Evolutionary conservation across 371 early-diverging fungal genomes (phyloP).

Genomic region (Mucor saturninus): DNA sequence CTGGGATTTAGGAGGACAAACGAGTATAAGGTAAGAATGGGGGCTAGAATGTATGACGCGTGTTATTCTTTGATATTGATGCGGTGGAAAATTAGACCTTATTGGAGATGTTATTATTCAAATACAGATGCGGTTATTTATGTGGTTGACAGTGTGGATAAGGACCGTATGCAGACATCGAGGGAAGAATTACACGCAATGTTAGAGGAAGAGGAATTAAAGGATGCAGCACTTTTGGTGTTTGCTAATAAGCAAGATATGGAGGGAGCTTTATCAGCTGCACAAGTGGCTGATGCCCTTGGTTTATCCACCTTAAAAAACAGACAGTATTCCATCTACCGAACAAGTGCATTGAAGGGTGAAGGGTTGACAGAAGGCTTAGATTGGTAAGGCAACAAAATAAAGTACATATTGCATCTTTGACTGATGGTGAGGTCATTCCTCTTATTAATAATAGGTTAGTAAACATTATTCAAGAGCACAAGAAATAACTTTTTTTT

Average conservation of each 20-base stretch:
- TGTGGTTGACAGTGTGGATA: conserved; percentile 95
- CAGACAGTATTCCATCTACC: conserved; percentile 93
- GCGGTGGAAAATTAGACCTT: conserved; percentile 27
- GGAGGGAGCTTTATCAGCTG: conserved; percentile 85
- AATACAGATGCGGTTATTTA: conserved; percentile 94
- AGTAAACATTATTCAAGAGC: conserved; percentile 57
- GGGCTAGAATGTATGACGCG: not conserved
- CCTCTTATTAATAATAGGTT: conserved; percentile 34
- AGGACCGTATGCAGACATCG: conserved; percentile 88
- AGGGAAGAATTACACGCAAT: conserved; percentile 87
- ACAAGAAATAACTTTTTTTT: conserved; percentile 37
- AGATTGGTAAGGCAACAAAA: conserved; percentile 63
- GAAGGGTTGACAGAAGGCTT: conserved; percentile 96
- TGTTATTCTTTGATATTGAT: not conserved
- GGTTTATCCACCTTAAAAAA: conserved; percentile 82
- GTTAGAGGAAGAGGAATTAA: conserved; percentile 89
- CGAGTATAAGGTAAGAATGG: conserved; percentile 80
- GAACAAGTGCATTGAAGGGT: conserved; percentile 92
- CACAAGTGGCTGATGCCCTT: conserved; percentile 86
- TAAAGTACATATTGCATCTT: no score
- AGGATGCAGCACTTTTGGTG: conserved; percentile 80
- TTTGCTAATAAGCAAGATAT: conserved; percentile 95
- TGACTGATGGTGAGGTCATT: not conserved
- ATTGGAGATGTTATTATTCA: conserved; percentile 74
- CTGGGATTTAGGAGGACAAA: conserved; percentile 98